Evolutionary conservation across 2,329 filamentous ascomycete species (phyloP).

Genomic region (Claviceps paspali): DNA sequence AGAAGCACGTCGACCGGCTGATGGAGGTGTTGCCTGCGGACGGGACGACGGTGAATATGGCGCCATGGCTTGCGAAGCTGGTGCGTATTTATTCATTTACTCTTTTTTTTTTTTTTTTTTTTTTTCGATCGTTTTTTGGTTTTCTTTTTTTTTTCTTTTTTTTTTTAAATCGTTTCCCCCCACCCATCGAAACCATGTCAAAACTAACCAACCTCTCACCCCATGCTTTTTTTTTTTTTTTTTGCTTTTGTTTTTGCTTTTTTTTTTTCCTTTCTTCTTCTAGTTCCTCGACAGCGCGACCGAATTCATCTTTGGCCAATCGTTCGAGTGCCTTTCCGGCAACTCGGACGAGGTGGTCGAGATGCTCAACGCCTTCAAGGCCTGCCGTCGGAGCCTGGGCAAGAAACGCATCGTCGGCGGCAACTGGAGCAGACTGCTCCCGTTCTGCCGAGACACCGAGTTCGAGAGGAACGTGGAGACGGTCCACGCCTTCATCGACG

Average conservation of each 20-base stretch:
- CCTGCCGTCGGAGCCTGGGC: background rate
- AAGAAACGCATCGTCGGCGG: background rate
- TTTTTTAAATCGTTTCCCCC: no score
- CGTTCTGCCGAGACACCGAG: background rate
- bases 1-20: constrained; percentile 3
- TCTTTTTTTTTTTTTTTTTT: no score
- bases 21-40: background rate
- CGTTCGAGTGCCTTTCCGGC: background rate
- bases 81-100: no score
- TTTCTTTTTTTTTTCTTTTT: background rate
- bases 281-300: constrained; percentile 3
- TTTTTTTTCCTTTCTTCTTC: background rate
- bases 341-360: background rate
- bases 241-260: no score
- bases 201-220: no score
- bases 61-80: constrained; percentile 1
- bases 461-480: constrained; percentile 1
- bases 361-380: constrained; percentile 1
- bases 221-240: no score
- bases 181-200: no score
- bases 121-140: no score
- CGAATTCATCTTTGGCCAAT: constrained; percentile 3
- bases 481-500: constrained; percentile 2
- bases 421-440: background rate
- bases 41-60: constrained; percentile 1